phyloP scores from a whole-genome alignment of 1,284 basidiomycete species.

The Apiotrichum veenhuisii region DNA sequence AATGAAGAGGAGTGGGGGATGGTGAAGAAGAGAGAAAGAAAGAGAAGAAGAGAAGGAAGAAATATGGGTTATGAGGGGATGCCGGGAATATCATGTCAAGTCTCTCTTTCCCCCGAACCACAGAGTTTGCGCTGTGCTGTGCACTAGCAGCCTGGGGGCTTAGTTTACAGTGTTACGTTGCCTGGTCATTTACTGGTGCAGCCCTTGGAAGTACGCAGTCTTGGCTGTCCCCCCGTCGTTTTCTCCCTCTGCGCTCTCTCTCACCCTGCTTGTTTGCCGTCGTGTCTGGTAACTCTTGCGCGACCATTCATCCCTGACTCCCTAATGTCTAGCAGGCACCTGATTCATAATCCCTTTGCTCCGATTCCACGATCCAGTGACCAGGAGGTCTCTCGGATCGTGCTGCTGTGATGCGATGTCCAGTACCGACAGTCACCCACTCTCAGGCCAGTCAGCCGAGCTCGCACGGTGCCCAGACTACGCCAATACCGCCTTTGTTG shows the following conservation, averaged over 20 bases:
- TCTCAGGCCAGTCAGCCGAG: neutral
- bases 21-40: slow-evolving; percentile 5
- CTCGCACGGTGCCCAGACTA: neutral
- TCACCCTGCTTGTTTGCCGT: too few relatives aligned
- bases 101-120: too few relatives aligned
- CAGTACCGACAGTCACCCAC: too few relatives aligned
- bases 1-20: slow-evolving; percentile 3
- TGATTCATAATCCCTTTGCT: neutral
- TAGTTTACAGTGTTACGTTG: too few relatives aligned
- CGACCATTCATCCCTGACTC: neutral
- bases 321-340: neutral
- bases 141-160: neutral
- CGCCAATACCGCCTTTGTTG: neutral
- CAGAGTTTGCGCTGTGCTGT: too few relatives aligned
- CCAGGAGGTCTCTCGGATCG: too few relatives aligned
- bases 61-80: neutral
- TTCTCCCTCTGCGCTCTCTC: too few relatives aligned
- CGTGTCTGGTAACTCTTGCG: neutral
- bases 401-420: too few relatives aligned
- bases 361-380: neutral
- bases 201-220: too few relatives aligned
- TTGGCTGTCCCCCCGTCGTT: too few relatives aligned
- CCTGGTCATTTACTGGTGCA: too few relatives aligned
- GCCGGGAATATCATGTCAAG: neutral
- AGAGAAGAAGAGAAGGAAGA: slow-evolving; percentile 6